Evolutionary conservation across 192 early-diverging fungal species (phyloP).

Genomic region (Thoreauomyces humboldtii): DNA sequence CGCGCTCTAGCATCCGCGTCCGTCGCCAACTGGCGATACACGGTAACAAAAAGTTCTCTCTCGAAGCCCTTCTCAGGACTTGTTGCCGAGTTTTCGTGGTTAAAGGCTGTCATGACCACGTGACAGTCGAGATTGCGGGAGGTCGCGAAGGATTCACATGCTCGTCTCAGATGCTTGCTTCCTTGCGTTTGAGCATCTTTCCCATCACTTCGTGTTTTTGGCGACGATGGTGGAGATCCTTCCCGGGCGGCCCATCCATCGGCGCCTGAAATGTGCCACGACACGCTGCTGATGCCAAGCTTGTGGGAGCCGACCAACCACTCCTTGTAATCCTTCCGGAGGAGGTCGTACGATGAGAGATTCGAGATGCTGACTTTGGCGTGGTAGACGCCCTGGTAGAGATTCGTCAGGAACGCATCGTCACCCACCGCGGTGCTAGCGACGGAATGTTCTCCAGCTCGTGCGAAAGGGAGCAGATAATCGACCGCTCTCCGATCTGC

Average conservation of each 20-base stretch:
- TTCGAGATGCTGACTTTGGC: constrained; percentile 51
- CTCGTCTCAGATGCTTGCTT: constrained; percentile 8
- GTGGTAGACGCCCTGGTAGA: constrained; percentile 51
- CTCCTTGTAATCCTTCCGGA: constrained; percentile 78
- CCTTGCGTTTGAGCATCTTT: not conserved
- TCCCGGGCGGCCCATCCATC: constrained; percentile 52
- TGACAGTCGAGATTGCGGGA: constrained; percentile 50
- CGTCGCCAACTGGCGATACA: constrained; percentile 16
- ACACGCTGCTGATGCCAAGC: constrained; percentile 63
- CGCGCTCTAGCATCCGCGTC: constrained; percentile 13
- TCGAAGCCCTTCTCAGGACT: constrained; percentile 45
- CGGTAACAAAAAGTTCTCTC: constrained; percentile 55
- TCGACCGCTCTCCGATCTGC: constrained; percentile 41
- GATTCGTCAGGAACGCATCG: constrained; percentile 2
- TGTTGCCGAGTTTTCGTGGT: constrained; percentile 23
- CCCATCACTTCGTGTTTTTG: not conserved
- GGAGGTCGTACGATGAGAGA: constrained; percentile 49
- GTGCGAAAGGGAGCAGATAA: constrained; percentile 29
- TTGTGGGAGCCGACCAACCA: constrained; percentile 31
- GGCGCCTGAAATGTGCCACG: constrained; percentile 42
- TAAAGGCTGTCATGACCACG: constrained; percentile 58
- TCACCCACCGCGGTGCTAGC: not conserved
- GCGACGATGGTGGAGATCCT: not conserved
- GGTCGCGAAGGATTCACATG: constrained; percentile 28
- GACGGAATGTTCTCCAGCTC: not conserved